phyloP scores from a whole-genome alignment of 306 rosid genomes.

The Lathyrus oleraceus region DNA sequence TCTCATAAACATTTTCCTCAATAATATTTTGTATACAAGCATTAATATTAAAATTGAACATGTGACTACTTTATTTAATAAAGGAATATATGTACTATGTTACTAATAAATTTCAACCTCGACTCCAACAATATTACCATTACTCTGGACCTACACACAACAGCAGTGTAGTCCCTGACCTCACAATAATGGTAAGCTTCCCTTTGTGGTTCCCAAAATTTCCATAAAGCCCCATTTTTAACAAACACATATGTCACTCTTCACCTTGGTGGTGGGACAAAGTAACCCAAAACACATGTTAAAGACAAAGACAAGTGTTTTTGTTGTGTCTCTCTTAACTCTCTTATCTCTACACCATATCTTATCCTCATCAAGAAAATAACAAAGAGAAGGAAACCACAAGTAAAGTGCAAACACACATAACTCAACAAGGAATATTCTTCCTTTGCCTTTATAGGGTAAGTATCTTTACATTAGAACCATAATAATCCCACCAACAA shows the following conservation, averaged over 20 bases:
- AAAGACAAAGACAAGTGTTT: constrained; percentile 28
- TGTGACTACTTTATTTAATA: too few relatives aligned
- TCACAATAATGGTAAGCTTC: not conserved
- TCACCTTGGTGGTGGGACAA: constrained; percentile 5
- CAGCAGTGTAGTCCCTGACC: not conserved
- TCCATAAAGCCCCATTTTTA: not conserved
- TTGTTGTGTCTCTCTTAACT: not conserved
- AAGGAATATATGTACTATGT: too few relatives aligned
- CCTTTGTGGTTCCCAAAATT: not conserved
- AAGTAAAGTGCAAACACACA: not conserved
- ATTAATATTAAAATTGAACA: too few relatives aligned
- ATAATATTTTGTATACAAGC: too few relatives aligned
- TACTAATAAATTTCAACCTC: too few relatives aligned
- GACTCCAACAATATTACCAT: too few relatives aligned
- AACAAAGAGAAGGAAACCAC: not conserved
- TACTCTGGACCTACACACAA: too few relatives aligned
- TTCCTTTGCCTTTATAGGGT: not conserved
- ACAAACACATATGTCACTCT: not conserved
- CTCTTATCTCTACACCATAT: not conserved
- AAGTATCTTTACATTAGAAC: not conserved
- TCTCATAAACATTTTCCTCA: too few relatives aligned
- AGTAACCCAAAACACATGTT: constrained; percentile 8
- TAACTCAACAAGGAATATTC: not conserved
- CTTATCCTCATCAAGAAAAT: constrained; percentile 3
- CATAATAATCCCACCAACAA: not conserved